These are phyloP conservation scores for Nemania sp. DNA, from an alignment of 2,329 filamentous ascomycete species.

Conservation along the genomic window DNA sequence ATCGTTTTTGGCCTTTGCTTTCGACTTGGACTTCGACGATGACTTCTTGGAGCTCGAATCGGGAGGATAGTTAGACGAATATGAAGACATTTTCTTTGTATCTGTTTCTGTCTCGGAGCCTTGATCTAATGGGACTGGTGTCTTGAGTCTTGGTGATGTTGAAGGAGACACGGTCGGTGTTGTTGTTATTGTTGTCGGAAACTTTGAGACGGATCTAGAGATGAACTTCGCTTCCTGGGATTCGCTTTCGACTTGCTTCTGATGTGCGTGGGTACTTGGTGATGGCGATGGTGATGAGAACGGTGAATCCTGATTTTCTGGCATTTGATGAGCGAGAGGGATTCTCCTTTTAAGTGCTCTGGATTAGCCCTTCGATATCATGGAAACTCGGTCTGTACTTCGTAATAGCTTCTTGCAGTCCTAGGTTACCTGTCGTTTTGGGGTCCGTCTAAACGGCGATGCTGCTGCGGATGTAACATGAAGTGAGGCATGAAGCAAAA, in stretches of 20 bases:
- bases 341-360: neutral
- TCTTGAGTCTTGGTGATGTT: conserved; percentile 19
- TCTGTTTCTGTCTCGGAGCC: conserved; percentile 21
- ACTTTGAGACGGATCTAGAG: neutral
- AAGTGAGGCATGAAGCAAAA: conserved; percentile 14
- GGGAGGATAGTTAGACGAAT: conserved; percentile 45
- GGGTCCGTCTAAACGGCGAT: conserved; percentile 18
- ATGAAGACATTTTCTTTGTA: conserved; percentile 29
- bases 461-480: conserved; percentile 22
- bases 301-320: conserved; percentile 17
- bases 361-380: conserved; percentile 13
- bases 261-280: neutral
- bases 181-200: conserved; percentile 1
- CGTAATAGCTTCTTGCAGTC: conserved; percentile 16
- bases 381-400: neutral
- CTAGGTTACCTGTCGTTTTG: conserved; percentile 20
- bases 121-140: neutral
- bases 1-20: conserved; percentile 47
- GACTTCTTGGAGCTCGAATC: conserved; percentile 38
- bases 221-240: neutral
- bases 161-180: conserved; percentile 24
- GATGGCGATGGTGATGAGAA: conserved; percentile 6
- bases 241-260: neutral
- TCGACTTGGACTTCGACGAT: conserved; percentile 44
- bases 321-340: conserved; percentile 4